Evolutionary conservation across 805 yeast genomes (phyloP), one percentile per base, ranked within the genome.

Genomic region (Lachancea thermotolerans): DNA sequence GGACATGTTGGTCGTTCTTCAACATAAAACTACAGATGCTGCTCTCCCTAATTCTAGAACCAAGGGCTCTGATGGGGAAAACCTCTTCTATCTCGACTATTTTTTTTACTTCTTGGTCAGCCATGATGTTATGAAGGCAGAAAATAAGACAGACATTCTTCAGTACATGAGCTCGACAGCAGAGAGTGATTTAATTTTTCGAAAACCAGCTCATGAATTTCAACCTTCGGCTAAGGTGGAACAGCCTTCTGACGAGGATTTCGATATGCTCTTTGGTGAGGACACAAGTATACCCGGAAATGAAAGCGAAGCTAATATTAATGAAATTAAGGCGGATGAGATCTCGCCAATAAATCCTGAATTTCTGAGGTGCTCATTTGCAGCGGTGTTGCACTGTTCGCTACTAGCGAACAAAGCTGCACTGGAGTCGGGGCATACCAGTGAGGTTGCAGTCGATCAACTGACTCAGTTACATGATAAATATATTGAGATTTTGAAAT

Each of bases 181-280:
- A 10, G 46, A 46, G 17, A 36, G 33, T 5, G 50, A 49, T 3
- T 14, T 17, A 1, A 37, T 35, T 11, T 14, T 29, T 4, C 31
- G 33, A 14, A 44, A 52, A 17, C 16, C 39, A 16, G 49, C 51
- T 25, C 45, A 37, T 1, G 44, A 34, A 10, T 12, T 35, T 10
- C 48, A 51, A 25, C 30, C 36, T 4, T 44, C 34, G 6, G 39
- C 49, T 3, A 57, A 57, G 32, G 32, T 34, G 36, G 35, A 38
- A 51, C 46, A 44, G 16, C 46, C 4, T n/a, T 49, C 17, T 50
- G 67, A 64, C 46, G 66, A 64, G 45, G 68, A 64, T 49, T 58
- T 64, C 39, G 65, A 61, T 45, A 59, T 64, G 63, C 46, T 64
- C 2, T 64, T 64, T 43, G 68, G 68, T 12, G 68, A 64, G 42